Evolutionary conservation across 352 stramenopile species (phyloP), one percentile per base, ranked within the genome.

Genomic region (Halophytophthora polymorphica): DNA sequence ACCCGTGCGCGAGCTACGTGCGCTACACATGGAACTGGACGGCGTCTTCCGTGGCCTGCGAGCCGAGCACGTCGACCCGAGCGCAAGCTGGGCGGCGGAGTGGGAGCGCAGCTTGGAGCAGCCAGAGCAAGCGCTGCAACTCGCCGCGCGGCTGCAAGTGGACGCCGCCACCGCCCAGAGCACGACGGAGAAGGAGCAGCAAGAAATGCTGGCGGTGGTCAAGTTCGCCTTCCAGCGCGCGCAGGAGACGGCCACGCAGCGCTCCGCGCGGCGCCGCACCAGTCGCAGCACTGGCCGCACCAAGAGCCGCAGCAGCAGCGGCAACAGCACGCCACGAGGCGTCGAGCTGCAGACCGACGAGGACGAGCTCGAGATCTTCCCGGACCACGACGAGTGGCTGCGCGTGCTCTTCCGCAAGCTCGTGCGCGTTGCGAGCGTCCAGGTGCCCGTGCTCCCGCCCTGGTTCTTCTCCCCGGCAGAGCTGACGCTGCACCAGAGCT

Each of bases 391-490:
- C 25, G 71, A 82, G 17, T 66, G 75, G 3, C 43, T 81, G 29
- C 66, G 67, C 11, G 53, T 72, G 35, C 50, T 77, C 23, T 83
- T 86, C 44, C 67, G 69, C 17, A 67, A 64, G 35, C 50, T 86
- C 14, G 61, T 83, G 41, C 61, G 66, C 15, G 53, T 82, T 19
- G 65, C 69, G n/a, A 61, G 50, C 8, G 75, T 80, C 0, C 53
- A 68, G n/a, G 68, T 83, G 18, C 75, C 75, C 2, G 40, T 64
- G 5, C 45, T 83, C 2, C 71, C 69, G 21, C 45, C 57, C 11
- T 86, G 75, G 75, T 82, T 83, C 43, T 44, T 83, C 17, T 83
- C 71, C 0, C 67, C 75, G 0, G 69, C 69, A 4, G 66, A 83
- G 23, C 48, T 86, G 28, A 54, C 37, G 22, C 2, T 55, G 19